phyloP scores from a whole-genome alignment of 2,329 filamentous ascomycete genomes.

The Sclerotinia subarctica region DNA sequence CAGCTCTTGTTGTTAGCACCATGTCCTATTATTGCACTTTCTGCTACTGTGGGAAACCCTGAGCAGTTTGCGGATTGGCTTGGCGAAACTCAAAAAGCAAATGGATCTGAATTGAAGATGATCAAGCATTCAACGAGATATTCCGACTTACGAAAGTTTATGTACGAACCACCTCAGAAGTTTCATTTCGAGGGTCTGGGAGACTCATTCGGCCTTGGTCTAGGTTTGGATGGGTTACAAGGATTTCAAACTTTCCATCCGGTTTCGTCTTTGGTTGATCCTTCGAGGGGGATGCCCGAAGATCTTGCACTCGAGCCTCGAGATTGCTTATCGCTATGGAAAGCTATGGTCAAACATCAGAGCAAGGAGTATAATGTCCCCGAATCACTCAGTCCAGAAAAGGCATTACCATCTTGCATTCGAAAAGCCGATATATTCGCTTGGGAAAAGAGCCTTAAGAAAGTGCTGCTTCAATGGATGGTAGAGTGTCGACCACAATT shows the following conservation, averaged over 20 bases:
- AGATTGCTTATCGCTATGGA: slow-evolving; percentile 66
- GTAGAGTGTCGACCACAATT: slow-evolving; percentile 46
- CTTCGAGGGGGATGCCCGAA: slow-evolving; percentile 59
- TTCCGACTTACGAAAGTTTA: slow-evolving; percentile 74
- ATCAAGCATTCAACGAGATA: slow-evolving; percentile 67
- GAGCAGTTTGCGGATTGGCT: slow-evolving; percentile 69
- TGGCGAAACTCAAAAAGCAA: slow-evolving; percentile 57
- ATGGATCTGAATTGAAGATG: slow-evolving; percentile 63
- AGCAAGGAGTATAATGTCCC: slow-evolving; percentile 50
- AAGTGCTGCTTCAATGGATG: slow-evolving; percentile 59
- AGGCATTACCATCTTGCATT: slow-evolving; percentile 51
- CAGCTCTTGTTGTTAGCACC: slow-evolving; percentile 70
- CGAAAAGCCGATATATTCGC: slow-evolving; percentile 62
- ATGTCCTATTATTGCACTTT: slow-evolving; percentile 75
- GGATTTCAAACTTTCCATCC: slow-evolving; percentile 55
- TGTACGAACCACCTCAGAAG: slow-evolving; percentile 53
- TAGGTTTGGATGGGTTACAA: slow-evolving; percentile 45
- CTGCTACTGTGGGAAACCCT: slow-evolving; percentile 76
- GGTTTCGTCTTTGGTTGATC: slow-evolving; percentile 58
- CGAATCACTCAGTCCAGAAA: slow-evolving; percentile 47
- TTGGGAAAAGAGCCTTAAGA: slow-evolving; percentile 64
- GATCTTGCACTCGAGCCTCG: slow-evolving; percentile 68
- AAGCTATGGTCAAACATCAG: slow-evolving; percentile 58
- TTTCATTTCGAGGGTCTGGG: slow-evolving; percentile 39
- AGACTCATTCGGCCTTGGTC: slow-evolving; percentile 39